Percentiles rank a stretch among this genome's conserved stretches.
phyloP scores from a whole-genome alignment of 768 basidiomycete genomes.

The Cubamyces lactineus region DNA sequence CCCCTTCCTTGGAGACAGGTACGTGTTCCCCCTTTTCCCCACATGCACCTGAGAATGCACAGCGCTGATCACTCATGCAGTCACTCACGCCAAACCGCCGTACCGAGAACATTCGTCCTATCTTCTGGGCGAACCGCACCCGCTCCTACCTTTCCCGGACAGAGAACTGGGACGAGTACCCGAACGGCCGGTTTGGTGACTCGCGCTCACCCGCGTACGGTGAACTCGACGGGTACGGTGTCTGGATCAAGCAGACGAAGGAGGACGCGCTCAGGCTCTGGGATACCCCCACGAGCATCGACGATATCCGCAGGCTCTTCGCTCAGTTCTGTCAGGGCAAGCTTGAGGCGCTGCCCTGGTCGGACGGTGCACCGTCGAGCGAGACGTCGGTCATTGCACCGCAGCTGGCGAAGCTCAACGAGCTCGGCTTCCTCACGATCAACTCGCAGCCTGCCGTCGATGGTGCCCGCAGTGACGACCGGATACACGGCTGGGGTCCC shows the following conservation, averaged over 20 bases:
- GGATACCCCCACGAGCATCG: slow-evolving; percentile 72
- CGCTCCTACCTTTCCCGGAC: slow-evolving; percentile 96
- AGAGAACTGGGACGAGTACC: slow-evolving; percentile 99
- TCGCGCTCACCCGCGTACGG: slow-evolving; percentile 97
- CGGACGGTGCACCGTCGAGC: slow-evolving; percentile 80
- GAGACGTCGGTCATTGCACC: slow-evolving; percentile 84
- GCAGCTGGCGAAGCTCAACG: slow-evolving; percentile 84
- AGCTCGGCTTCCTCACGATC: slow-evolving; percentile 92
- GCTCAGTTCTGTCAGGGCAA: slow-evolving; percentile 77
- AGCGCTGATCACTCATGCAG: slow-evolving; percentile 41
- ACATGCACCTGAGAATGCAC: neutral
- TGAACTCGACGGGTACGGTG: slow-evolving; percentile 95
- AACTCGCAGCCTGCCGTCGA: slow-evolving; percentile 97
- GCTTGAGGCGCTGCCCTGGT: slow-evolving; percentile 89
- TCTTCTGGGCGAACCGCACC: slow-evolving; percentile 98
- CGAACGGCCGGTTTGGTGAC: slow-evolving; percentile 98
- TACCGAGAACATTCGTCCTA: slow-evolving; percentile 91
- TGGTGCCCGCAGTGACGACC: slow-evolving; percentile 83
- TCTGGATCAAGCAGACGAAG: slow-evolving; percentile 91
- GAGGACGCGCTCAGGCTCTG: slow-evolving; percentile 87
- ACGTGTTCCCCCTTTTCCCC: slow-evolving; percentile 27
- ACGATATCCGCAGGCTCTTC: slow-evolving; percentile 77
- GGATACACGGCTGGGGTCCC: slow-evolving; percentile 92
- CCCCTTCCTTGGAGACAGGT: slow-evolving; percentile 98
- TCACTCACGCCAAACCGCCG: slow-evolving; percentile 92